Conservation (phyloP, 495 filamentous ascomycete species). For the Barbatosphaeria neglecta region DNA sequence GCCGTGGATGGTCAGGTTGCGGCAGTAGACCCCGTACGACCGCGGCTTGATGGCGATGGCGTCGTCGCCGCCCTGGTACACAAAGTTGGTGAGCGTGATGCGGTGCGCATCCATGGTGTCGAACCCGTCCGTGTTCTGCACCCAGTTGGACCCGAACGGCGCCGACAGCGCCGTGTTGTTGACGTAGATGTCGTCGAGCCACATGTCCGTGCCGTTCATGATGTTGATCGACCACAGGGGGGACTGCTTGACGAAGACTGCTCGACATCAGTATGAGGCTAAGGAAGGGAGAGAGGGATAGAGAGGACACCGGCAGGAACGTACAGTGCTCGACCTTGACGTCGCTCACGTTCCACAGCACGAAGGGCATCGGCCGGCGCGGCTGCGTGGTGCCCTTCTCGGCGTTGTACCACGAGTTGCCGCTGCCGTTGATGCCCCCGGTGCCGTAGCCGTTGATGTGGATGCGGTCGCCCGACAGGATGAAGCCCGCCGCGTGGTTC, state of each 20-base stretch:
- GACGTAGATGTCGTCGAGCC: constrained; percentile 36
- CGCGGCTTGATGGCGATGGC: constrained; percentile 48
- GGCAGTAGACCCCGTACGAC: constrained; percentile 38
- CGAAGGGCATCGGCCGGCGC: constrained; percentile 48
- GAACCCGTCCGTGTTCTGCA: constrained; percentile 49
- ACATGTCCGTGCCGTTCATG: constrained; percentile 45
- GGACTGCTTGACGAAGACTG: constrained; percentile 39
- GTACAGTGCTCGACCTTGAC: constrained; percentile 38
- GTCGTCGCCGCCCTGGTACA: constrained; percentile 49
- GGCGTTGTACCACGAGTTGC: constrained; percentile 32
- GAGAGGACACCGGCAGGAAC: not conserved
- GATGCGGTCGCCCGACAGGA: constrained; percentile 39
- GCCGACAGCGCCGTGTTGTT: constrained; percentile 40
- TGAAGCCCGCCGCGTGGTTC: constrained; percentile 43
- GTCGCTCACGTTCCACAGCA: constrained; percentile 47
- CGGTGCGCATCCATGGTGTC: constrained; percentile 47
- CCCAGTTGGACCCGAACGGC: constrained; percentile 42
- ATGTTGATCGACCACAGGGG: constrained; percentile 45
- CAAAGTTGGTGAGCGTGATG: constrained; percentile 38
- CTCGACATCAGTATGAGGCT: not conserved
- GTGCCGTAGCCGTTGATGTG: constrained; percentile 37
- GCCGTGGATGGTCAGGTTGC: constrained; percentile 41
- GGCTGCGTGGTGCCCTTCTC: constrained; percentile 31
- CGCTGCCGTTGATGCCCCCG: constrained; percentile 43
- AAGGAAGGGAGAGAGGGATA: not conserved